Percentiles rank a stretch among this genome's conserved stretches.
phyloP scores from a whole-genome alignment of 2,329 filamentous ascomycete genomes.

The Cladophialophora exuberans region DNA sequence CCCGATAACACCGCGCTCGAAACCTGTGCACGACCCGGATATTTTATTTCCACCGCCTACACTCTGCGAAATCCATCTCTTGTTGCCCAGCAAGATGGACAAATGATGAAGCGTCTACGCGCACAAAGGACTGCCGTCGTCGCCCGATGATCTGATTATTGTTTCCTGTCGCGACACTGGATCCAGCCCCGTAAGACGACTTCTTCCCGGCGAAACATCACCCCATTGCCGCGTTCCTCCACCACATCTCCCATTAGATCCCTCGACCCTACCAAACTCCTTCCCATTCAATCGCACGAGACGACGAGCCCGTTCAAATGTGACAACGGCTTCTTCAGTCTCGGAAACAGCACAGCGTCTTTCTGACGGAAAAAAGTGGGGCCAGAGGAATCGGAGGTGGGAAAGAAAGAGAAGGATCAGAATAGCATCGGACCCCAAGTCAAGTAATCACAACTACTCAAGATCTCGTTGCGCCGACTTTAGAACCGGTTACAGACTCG shows the following conservation, averaged over 20 bases:
- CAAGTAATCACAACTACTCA: constrained; percentile 11
- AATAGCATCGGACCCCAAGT: not conserved
- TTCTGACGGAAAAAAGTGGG: constrained; percentile 26
- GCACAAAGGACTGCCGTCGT: not conserved
- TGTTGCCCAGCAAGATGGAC: not conserved
- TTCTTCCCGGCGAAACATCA: constrained; percentile 3
- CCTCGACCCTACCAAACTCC: not conserved
- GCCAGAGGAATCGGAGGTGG: constrained; percentile 21
- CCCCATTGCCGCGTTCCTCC: not conserved
- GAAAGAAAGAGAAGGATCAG: constrained; percentile 19
- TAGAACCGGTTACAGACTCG: too few relatives aligned
- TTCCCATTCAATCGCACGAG: not conserved
- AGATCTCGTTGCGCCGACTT: not conserved
- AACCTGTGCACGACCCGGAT: not conserved
- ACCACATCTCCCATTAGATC: not conserved
- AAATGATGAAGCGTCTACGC: constrained; percentile 26
- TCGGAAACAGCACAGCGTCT: constrained; percentile 17
- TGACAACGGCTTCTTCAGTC: constrained; percentile 13
- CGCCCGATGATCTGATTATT: constrained; percentile 12
- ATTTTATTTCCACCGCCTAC: not conserved
- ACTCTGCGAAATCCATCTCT: not conserved
- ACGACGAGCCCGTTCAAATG: constrained; percentile 15
- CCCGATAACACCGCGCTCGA: constrained; percentile 16
- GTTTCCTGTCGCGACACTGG: constrained; percentile 24
- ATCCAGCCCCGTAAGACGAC: constrained; percentile 21